A percentile compares a stretch with the other conserved stretches of the same genome.
These are phyloP conservation scores for Aspergillus aculeatinus DNA, from an alignment of 2,329 filamentous ascomycete species.

Conservation along the genomic window DNA sequence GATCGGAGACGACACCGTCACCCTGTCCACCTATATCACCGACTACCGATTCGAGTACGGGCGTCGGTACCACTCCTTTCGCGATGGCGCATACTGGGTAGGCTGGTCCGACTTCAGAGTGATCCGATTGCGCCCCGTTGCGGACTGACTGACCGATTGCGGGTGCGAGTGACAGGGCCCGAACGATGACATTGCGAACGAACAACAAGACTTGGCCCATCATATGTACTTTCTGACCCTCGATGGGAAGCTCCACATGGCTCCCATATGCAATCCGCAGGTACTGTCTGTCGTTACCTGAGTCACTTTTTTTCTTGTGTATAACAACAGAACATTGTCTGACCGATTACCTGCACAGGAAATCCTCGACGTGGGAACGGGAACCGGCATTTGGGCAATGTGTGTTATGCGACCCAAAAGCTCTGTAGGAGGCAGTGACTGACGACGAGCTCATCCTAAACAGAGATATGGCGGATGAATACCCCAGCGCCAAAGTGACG, in stretches of 20 bases:
- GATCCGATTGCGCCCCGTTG: not conserved
- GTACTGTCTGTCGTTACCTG: constrained; percentile 6
- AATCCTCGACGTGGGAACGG: constrained; percentile 27
- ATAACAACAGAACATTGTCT: not conserved
- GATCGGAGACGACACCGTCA: constrained; percentile 27
- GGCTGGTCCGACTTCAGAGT: not conserved
- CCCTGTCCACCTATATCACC: constrained; percentile 28
- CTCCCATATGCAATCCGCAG: constrained; percentile 26
- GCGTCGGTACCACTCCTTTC: constrained; percentile 35
- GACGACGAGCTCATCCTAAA: not conserved
- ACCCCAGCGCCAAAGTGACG: constrained; percentile 44
- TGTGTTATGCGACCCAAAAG: constrained; percentile 2
- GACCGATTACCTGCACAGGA: constrained; percentile 6
- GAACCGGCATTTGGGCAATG: constrained; percentile 27
- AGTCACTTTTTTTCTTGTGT: not conserved
- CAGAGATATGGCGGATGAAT: constrained; percentile 36
- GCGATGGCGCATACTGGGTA: constrained; percentile 29
- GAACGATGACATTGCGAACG: constrained; percentile 25
- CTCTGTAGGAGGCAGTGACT: not conserved
- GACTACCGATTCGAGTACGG: constrained; percentile 33
- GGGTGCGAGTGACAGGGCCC: constrained; percentile 12
- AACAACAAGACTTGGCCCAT: constrained; percentile 33
- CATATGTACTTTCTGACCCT: constrained; percentile 41
- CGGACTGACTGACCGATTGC: not conserved
- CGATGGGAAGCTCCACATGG: constrained; percentile 31